Conservation (phyloP, 768 basidiomycete genomes). For the Macrolepiota albuminosa region DNA sequence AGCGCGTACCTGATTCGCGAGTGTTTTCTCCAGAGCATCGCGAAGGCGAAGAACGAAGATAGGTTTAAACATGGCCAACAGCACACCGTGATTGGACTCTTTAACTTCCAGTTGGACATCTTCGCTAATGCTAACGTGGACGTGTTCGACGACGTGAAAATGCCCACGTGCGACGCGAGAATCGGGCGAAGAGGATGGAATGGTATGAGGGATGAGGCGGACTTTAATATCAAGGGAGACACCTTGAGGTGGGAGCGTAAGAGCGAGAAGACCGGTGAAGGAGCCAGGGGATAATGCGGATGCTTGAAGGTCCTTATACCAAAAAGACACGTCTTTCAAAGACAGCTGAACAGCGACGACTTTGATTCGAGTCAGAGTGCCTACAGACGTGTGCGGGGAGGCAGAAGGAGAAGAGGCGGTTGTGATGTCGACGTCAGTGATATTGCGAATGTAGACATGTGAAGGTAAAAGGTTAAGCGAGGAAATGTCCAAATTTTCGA, state of each 20-base stretch:
- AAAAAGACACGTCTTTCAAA: slow-evolving; percentile 68
- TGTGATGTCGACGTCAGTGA: slow-evolving; percentile 51
- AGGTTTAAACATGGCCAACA: slow-evolving; percentile 60
- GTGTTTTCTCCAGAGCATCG: slow-evolving; percentile 53
- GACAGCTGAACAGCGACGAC: slow-evolving; percentile 60
- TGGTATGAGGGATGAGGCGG: slow-evolving; percentile 52
- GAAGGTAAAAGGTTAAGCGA: slow-evolving; percentile 64
- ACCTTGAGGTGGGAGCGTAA: slow-evolving; percentile 61
- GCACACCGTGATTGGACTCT: slow-evolving; percentile 59
- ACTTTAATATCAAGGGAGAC: slow-evolving; percentile 66
- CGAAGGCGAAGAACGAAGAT: slow-evolving; percentile 52
- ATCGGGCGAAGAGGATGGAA: slow-evolving; percentile 26
- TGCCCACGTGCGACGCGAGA: slow-evolving; percentile 39
- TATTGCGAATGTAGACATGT: slow-evolving; percentile 67
- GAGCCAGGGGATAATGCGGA: slow-evolving; percentile 46
- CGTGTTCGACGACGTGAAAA: slow-evolving; percentile 56
- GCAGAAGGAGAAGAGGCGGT: slow-evolving; percentile 31
- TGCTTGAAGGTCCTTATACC: slow-evolving; percentile 59
- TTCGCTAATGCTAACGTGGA: slow-evolving; percentile 50
- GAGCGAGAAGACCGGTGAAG: slow-evolving; percentile 57
- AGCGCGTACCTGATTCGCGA: slow-evolving; percentile 50
- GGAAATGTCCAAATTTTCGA: slow-evolving; percentile 71
- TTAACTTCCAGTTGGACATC: slow-evolving; percentile 51
- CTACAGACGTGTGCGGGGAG: slow-evolving; percentile 44
- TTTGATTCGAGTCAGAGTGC: slow-evolving; percentile 61